These are phyloP conservation scores for Diplogelasinospora grovesii DNA, from an alignment of 495 filamentous ascomycete genomes.

Conservation along the genomic window DNA sequence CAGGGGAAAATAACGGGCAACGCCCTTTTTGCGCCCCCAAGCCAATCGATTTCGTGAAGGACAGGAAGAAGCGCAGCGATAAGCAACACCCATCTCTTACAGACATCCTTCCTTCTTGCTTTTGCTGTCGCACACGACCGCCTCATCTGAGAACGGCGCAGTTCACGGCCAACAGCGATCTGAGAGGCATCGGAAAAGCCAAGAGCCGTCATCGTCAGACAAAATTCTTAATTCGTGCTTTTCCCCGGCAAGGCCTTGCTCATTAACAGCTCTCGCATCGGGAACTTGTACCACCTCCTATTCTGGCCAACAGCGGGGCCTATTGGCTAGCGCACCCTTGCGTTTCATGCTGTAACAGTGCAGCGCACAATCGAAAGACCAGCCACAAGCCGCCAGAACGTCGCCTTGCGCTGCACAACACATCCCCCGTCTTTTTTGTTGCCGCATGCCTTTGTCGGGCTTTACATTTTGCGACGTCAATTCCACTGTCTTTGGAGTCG, in stretches of 20 bases:
- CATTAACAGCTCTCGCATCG: too few species aligned
- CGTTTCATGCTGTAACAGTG: constrained; percentile 23
- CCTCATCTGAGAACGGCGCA: too few species aligned
- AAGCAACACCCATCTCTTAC: constrained; percentile 8
- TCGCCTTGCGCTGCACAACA: constrained; percentile 5
- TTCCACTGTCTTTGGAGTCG: background rate
- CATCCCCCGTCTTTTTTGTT: background rate
- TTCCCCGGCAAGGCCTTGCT: too few species aligned
- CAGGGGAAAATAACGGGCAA: constrained; percentile 1
- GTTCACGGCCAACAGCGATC: too few species aligned
- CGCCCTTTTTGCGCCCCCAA: background rate
- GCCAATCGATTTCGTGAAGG: constrained; percentile 1
- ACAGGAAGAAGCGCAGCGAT: constrained; percentile 5
- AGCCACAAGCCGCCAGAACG: constrained; percentile 9
- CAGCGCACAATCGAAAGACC: background rate
- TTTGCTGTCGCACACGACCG: too few species aligned
- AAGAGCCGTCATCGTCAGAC: too few species aligned
- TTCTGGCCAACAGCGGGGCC: background rate
- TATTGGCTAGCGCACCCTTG: constrained; percentile 2
- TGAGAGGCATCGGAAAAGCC: too few species aligned
- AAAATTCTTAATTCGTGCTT: too few species aligned
- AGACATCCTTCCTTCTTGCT: background rate
- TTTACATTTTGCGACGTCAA: background rate
- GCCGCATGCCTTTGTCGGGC: background rate
- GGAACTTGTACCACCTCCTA: background rate